Percentiles rank a stretch among this genome's conserved stretches.
These are phyloP conservation scores for Pseudevernia furfuracea DNA, from an alignment of 495 filamentous ascomycete genomes.

Conservation along the genomic window DNA sequence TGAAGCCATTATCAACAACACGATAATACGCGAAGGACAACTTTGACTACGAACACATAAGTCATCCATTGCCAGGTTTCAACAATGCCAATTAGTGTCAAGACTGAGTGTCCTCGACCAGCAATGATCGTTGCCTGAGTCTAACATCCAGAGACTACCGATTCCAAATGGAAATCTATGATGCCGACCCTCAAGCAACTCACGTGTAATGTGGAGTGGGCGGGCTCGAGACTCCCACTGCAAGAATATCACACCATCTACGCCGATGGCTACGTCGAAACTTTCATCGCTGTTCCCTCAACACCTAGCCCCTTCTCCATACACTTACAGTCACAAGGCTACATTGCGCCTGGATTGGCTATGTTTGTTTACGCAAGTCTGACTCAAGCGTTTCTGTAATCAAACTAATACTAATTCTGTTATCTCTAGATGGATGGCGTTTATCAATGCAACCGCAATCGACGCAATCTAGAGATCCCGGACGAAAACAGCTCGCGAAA, in stretches of 20 bases:
- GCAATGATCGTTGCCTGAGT: background rate
- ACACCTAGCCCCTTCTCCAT: constrained; percentile 33
- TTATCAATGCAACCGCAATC: constrained; percentile 45
- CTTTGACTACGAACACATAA: background rate
- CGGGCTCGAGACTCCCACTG: constrained; percentile 29
- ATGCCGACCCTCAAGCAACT: constrained; percentile 44
- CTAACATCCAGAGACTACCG: background rate
- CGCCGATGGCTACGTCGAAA: constrained; percentile 39
- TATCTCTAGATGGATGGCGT: constrained; percentile 35
- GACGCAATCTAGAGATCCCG: constrained; percentile 30
- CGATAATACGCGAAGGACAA: background rate
- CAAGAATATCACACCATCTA: constrained; percentile 38
- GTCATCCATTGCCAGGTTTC: background rate
- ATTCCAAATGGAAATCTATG: constrained; percentile 14
- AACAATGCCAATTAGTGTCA: background rate
- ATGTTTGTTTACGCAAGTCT: constrained; percentile 37
- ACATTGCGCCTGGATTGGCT: constrained; percentile 41
- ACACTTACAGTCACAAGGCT: constrained; percentile 34
- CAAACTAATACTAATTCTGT: background rate
- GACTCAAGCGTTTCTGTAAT: background rate
- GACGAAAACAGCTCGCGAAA: constrained; percentile 11
- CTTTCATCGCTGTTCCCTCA: constrained; percentile 38
- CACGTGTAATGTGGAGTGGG: constrained; percentile 37
- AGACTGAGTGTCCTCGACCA: background rate
- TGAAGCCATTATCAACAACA: background rate